phyloP scores from a whole-genome alignment of 371 early-diverging fungal genomes.

The Choanephora cucurbitarum region DNA sequence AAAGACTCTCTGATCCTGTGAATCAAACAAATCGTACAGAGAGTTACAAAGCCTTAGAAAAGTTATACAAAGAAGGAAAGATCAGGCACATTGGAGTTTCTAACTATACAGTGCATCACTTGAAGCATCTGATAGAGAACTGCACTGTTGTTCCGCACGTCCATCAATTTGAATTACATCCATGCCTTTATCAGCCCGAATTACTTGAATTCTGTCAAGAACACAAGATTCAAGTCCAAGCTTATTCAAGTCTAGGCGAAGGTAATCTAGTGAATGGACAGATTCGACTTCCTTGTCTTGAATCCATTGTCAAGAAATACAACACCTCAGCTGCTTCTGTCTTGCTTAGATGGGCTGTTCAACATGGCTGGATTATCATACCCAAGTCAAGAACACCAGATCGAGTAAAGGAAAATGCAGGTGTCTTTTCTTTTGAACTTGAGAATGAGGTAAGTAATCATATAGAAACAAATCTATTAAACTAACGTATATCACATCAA shows the following conservation, averaged over 20 bases:
- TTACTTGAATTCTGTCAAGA: slow-evolving; percentile 34
- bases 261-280: slow-evolving; percentile 60
- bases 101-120: slow-evolving; percentile 69
- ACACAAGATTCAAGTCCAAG: slow-evolving; percentile 64
- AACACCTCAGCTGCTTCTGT: slow-evolving; percentile 63
- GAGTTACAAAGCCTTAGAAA: slow-evolving; percentile 64
- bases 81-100: slow-evolving; percentile 70
- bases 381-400: slow-evolving; percentile 63
- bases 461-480: not conserved
- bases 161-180: slow-evolving; percentile 79
- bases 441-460: slow-evolving; percentile 47
- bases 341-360: slow-evolving; percentile 79
- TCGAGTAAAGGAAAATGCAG: slow-evolving; percentile 60
- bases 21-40: slow-evolving; percentile 60
- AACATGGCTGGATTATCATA: slow-evolving; percentile 62
- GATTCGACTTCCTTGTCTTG: slow-evolving; percentile 23
- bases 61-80: slow-evolving; percentile 53
- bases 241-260: slow-evolving; percentile 93
- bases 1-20: slow-evolving; percentile 35
- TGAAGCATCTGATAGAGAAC: slow-evolving; percentile 58
- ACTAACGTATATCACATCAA: not conserved
- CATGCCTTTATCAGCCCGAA: slow-evolving; percentile 46
- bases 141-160: slow-evolving; percentile 70
- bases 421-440: slow-evolving; percentile 45
- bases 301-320: slow-evolving; percentile 34